Conservation (phyloP, 225 moss, liverwort and hornwort species). For the Climacium dendroides region DNA sequence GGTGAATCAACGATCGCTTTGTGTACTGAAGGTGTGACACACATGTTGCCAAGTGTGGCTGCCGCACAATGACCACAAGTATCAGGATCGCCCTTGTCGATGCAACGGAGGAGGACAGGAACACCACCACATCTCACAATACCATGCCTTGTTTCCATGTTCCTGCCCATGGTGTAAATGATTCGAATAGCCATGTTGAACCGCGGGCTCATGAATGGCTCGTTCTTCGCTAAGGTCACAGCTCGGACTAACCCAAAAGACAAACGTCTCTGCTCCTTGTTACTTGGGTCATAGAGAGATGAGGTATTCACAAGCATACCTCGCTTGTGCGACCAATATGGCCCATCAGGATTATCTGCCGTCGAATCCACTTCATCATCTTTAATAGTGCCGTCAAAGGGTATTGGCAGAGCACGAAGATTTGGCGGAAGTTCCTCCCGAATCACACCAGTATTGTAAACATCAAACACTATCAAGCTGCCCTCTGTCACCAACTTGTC, state of each 20-base stretch:
- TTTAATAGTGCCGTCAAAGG: not conserved
- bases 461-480: not conserved
- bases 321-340: not conserved
- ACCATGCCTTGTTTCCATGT: slow-evolving; percentile 3
- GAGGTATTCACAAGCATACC: slow-evolving; percentile 10
- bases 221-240: slow-evolving; percentile 8
- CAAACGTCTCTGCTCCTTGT: slow-evolving; percentile 14
- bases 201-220: slow-evolving; percentile 8
- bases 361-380: not conserved
- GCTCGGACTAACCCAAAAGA: slow-evolving; percentile 4
- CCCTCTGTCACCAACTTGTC: slow-evolving; percentile 8
- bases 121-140: slow-evolving; percentile 12
- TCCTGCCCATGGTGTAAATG: slow-evolving; percentile 10
- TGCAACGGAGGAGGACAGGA: slow-evolving; percentile 16
- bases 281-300: slow-evolving; percentile 12
- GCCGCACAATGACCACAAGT: not conserved
- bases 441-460: not conserved
- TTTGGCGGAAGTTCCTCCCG: not conserved
- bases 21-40: slow-evolving; percentile 18
- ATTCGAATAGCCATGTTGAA: slow-evolving; percentile 22
- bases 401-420: not conserved
- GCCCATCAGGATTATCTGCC: slow-evolving; percentile 2
- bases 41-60: not conserved
- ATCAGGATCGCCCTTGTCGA: not conserved
- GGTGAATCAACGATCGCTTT: slow-evolving; percentile 17